These are phyloP conservation scores for Pseudogymnoascus sp. DNA, from an alignment of 2,329 filamentous ascomycete genomes.

Conservation along the genomic window DNA sequence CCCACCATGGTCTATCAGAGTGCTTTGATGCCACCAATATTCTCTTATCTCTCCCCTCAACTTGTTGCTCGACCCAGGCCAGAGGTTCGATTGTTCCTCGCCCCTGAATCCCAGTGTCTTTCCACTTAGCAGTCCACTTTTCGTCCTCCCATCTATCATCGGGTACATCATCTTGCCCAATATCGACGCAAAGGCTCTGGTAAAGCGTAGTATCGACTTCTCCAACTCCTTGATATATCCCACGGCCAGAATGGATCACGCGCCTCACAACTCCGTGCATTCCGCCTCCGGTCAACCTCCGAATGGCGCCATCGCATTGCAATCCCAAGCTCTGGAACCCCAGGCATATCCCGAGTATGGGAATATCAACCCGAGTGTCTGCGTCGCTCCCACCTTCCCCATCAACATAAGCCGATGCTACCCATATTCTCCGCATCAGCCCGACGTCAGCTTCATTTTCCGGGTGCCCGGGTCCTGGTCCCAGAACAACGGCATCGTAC, in stretches of 20 bases:
- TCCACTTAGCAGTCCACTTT: slow-evolving; percentile 21
- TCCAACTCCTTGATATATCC: slow-evolving; percentile 25
- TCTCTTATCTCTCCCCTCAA: slow-evolving; percentile 24
- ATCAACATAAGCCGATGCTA: slow-evolving; percentile 18
- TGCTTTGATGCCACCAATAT: slow-evolving; percentile 57
- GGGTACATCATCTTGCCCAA: slow-evolving; percentile 23
- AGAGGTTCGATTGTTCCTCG: slow-evolving; percentile 22
- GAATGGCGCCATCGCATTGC: slow-evolving; percentile 49
- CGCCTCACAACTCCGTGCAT: slow-evolving; percentile 57
- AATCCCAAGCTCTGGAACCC: slow-evolving; percentile 62
- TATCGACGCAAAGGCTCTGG: slow-evolving; percentile 34
- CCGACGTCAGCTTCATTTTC: slow-evolving; percentile 68
- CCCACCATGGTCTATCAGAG: slow-evolving; percentile 53
- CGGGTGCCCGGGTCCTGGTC: slow-evolving; percentile 83
- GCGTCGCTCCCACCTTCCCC: slow-evolving; percentile 40
- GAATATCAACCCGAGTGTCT: slow-evolving; percentile 45
- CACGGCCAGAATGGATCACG: slow-evolving; percentile 39
- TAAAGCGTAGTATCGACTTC: slow-evolving; percentile 32
- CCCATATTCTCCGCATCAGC: slow-evolving; percentile 70
- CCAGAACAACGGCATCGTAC: slow-evolving; percentile 82
- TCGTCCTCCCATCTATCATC: slow-evolving; percentile 18
- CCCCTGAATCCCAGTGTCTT: slow-evolving; percentile 21
- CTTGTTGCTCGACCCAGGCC: slow-evolving; percentile 28
- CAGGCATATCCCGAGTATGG: slow-evolving; percentile 71
- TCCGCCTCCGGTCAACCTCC: slow-evolving; percentile 44